phyloP scores from a whole-genome alignment of 768 basidiomycete genomes.

The Boletus sensibilis region DNA sequence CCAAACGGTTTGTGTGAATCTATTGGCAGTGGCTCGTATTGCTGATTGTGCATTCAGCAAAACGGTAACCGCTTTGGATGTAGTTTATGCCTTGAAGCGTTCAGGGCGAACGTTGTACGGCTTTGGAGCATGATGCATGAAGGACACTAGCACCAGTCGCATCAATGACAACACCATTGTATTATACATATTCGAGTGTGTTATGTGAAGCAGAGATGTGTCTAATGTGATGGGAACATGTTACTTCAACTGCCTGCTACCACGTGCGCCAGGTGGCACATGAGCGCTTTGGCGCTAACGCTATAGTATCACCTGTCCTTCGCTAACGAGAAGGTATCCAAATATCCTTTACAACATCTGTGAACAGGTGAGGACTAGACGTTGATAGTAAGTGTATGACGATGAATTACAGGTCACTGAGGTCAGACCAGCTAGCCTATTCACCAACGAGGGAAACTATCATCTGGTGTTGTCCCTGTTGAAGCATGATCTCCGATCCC shows the following conservation, averaged over 20 bases:
- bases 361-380: not conserved
- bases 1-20: conserved; percentile 51
- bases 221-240: not conserved
- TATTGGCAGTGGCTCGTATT: not conserved
- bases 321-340: not conserved
- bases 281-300: not conserved
- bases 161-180: conserved; percentile 3
- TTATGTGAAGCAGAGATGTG: not conserved
- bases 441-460: not conserved
- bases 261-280: not conserved
- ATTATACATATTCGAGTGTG: conserved; percentile 7
- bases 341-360: not conserved
- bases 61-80: conserved; percentile 84
- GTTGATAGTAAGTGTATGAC: not conserved
- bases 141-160: not conserved
- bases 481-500: conserved; percentile 22
- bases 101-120: conserved; percentile 78
- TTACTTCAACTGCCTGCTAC: not conserved
- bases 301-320: not conserved
- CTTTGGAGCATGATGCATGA: conserved; percentile 67
- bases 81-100: conserved; percentile 72
- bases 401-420: not conserved
- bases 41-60: conserved; percentile 37
- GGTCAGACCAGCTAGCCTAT: not conserved
- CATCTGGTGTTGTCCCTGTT: not conserved